phyloP scores from a whole-genome alignment of 495 filamentous ascomycete species.

The Tuber calosporum region DNA sequence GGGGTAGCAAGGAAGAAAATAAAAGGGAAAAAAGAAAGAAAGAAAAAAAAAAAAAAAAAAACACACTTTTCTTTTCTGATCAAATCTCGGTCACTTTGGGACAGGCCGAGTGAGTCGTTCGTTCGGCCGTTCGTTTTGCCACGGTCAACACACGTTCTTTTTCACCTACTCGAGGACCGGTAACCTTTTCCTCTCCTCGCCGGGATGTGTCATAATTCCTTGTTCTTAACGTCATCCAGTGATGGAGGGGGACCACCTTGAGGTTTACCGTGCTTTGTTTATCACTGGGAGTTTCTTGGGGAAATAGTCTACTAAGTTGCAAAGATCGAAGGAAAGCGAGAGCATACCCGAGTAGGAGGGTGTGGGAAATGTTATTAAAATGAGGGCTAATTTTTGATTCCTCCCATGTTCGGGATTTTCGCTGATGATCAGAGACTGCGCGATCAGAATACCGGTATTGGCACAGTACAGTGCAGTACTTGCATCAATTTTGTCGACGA shows the following conservation, averaged over 20 bases:
- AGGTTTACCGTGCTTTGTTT: not conserved
- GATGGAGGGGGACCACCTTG: not conserved
- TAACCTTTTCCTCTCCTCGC: not conserved
- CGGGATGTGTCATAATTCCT: not conserved
- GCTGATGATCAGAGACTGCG: not conserved
- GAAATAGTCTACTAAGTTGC: not conserved
- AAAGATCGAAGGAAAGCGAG: not conserved
- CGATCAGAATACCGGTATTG: not conserved
- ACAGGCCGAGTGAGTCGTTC: not conserved
- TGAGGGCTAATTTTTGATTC: not conserved
- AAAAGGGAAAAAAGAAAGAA: not conserved
- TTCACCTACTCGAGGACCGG: no score
- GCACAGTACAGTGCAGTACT: not conserved
- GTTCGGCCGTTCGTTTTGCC: not conserved
- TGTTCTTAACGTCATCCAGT: not conserved
- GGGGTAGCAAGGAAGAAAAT: not conserved
- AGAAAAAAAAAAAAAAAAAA: not conserved
- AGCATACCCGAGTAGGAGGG: not conserved
- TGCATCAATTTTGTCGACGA: not conserved
- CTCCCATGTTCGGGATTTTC: not conserved
- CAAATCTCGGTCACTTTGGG: not conserved
- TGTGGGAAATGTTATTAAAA: not conserved
- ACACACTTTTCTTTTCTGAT: not conserved
- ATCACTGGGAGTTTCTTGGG: not conserved
- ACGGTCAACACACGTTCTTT: not conserved